Evolutionary conservation across 164 flowering plant genomes (phyloP), one percentile per base, ranked within the genome.

Genomic region (Cinnamomum chago): DNA sequence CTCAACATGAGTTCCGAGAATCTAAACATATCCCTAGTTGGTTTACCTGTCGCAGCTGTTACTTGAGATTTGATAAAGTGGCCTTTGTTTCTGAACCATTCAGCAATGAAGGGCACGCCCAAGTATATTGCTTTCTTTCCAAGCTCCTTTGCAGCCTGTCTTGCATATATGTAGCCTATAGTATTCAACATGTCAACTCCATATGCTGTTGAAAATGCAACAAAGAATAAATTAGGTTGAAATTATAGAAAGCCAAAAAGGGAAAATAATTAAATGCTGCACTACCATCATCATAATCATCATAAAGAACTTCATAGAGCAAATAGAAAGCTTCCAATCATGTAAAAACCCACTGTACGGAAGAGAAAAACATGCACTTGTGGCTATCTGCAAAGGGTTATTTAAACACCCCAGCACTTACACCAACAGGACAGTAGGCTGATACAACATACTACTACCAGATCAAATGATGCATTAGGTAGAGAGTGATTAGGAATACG

Each of bases 31-130:
- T 55, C 60, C n/a, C 11, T 20, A 68, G 25, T 40, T 68, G 51
- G 67, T 79, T 76, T 69, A 95, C 97, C 99, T 84, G 97, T 95
- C 35, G 98, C 99, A 74, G 98, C 98, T 51, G 99, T 95, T 50
- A 95, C 95, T 86, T 95, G 99, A 80, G 99, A 95, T 83, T 95
- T 95, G 68, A 92, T 90, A 62, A 85, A 92, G 79, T 95, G 99
- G 50, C 99, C 99, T 86, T 95, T 92, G 84, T 95, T 93, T 84
- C 99, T 86, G 78, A 95, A 92, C 99, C 99, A 95, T 77, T 95
- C 99, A 35, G 99, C 99, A 83, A 95, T 64, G 72, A 95, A 95
- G 25, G 99, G 99, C 33, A 95, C 92, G n/a, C 98, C 98, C 79
- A 95, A 82, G 77, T 87, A 92, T 58, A 89, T 89, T 55, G 90